Evolutionary conservation across 148 eudicot genomes (phyloP), one percentile per base, ranked within the genome.

Genomic region (Simmondsia chinensis): DNA sequence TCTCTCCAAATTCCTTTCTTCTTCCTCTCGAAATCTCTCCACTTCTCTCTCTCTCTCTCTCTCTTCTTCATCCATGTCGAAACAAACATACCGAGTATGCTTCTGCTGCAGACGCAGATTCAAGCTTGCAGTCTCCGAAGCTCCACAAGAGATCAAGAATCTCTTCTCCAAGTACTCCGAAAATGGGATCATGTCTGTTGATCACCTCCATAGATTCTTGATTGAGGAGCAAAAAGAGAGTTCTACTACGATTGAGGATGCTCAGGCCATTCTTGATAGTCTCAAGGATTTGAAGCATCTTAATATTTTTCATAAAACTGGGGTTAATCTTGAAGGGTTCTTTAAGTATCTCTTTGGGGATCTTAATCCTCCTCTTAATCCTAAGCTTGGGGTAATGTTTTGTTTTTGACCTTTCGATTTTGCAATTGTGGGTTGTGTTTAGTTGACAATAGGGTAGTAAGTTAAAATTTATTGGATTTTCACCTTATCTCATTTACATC

Each of bases 41-140:
- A 21, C 24, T 17, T 38, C 27, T 7, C 26, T 12, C 26, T 31
- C 27, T 27, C 44, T 23, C 24, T 54, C 43, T 21, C 42, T 32
- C 52, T 22, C 15, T 15, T 31, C 26, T 32, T 1, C 21, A 24
- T 31, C 0, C 15, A 66, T 66, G 76, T 61, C 80, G 11, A 70
- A 71, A 44, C 88, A 79, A 40, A 69, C 88, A 0, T 91, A 71
- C 71, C 69, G 45, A 46, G 72, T 85, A 6, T 85, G 95, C 72
- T 76, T 76, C 39, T 91, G 95, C 43, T 91, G 91, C 63, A 70
- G 72, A 26, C 80, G 99, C 7, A 68, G 82, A 9, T 91, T 85
- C 71, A 65, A 65, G 37, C 42, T 85, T 9, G 60, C 81, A 3
- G 80, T 75, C 1, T 64, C 78, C 1, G 94, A 82, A 63, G 72